Base-by-base conservation (phyloP, 345 rosid genomes). In the Aegle marmelos region DNA sequence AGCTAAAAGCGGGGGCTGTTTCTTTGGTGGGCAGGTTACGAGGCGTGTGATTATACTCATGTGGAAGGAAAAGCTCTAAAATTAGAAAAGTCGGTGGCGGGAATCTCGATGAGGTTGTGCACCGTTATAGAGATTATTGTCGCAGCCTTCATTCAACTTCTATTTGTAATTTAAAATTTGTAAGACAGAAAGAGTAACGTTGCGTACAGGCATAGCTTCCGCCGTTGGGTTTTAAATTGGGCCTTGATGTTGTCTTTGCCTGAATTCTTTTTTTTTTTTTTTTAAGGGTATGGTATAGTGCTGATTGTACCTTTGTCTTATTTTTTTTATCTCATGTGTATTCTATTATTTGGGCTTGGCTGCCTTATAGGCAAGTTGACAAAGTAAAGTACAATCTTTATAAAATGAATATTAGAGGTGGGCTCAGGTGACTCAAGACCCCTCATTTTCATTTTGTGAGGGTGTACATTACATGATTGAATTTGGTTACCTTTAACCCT, bases 11-110 rank as follows among this genome's bases (percentile, higher is more conserved):
- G 37, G n/a, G 27, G 16, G 63, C 2, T 8, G 41, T 7, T 37
- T 37, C 37, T 22, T 5, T 10, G 73, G 68, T 56, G 56, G n/a
- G 76, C 87, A 91, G 95, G 95, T 82, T 80, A 91, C 75, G 82
- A 77, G 79, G 75, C 89, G 17, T 91, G 93, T 77, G 74, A 71
- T 31, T 70, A 30, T 34, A 84, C 86, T 78, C 77, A 79, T 2
- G 57, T 1, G 1, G 65, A 57, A 21, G 82, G 57, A 10, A 50
- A 65, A 3, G 80, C 79, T 2, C 6, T 68, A 19, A 84, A 74
- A 66, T 13, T 82, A 74, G 66, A 80, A 53, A 78, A 71, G 68
- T 73, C 87, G 68, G 82, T 28, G 60, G 81, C 81, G n/a, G 82
- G 79, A 19, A 54, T 28, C 16, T 75, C 83, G 67, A 68, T 6